Conservation (phyloP, 78 protist species). For the Isochrysis galbana region DNA sequence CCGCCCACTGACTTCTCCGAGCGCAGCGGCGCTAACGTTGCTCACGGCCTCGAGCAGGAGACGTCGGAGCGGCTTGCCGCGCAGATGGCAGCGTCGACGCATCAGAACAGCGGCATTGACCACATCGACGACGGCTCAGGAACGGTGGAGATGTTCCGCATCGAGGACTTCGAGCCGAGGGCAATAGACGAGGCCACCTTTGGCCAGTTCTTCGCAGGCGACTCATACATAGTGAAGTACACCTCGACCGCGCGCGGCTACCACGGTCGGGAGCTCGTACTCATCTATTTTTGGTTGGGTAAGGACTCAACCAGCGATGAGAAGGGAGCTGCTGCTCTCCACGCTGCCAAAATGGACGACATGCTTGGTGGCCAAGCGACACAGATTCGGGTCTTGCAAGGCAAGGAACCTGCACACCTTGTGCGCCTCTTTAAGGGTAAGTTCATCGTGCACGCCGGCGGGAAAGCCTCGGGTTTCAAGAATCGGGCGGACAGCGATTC, state of each 20-base stretch:
- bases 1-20: not conserved
- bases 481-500: not conserved
- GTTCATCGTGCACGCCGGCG: conserved; percentile 53
- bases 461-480: conserved; percentile 18
- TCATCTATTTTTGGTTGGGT: conserved; percentile 64
- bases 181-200: not conserved
- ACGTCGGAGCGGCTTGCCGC: no score
- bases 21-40: not conserved
- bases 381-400: conserved; percentile 56
- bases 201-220: conserved; percentile 66
- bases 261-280: not conserved
- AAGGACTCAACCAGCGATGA: conserved; percentile 32
- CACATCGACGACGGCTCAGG: not conserved
- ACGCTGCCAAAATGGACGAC: conserved; percentile 48
- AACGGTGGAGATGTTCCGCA: not conserved
- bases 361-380: conserved; percentile 31
- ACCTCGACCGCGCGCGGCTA: conserved; percentile 15
- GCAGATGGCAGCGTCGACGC: no score
- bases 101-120: no score
- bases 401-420: conserved; percentile 66
- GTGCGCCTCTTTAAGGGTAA: conserved; percentile 35
- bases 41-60: not conserved
- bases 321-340: conserved; percentile 60
- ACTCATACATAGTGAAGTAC: conserved; percentile 61
- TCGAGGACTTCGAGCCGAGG: not conserved